These are phyloP conservation scores for Roridomyces roridus DNA, from an alignment of 768 basidiomycete genomes.

Conservation along the genomic window DNA sequence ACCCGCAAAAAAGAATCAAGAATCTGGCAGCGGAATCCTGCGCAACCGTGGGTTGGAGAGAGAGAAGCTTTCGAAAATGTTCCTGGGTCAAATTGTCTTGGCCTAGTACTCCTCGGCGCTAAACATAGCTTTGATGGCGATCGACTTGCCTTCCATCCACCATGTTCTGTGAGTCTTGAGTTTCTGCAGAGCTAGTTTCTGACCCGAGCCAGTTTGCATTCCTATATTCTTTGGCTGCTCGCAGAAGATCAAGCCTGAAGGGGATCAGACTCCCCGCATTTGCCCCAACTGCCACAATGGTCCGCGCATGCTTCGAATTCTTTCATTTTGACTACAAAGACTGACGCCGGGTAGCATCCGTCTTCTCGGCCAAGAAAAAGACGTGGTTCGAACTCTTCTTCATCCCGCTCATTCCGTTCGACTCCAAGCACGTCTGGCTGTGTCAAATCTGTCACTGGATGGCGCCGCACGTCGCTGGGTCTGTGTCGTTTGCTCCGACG, in stretches of 20 bases:
- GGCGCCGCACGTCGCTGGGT: slow-evolving; percentile 58
- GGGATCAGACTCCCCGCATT: slow-evolving; percentile 55
- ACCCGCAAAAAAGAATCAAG: neutral
- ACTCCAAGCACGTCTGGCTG: slow-evolving; percentile 66
- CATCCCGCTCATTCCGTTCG: slow-evolving; percentile 72
- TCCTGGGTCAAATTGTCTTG: no score
- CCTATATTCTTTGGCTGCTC: slow-evolving; percentile 68
- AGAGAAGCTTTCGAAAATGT: neutral
- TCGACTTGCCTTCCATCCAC: slow-evolving; percentile 1
- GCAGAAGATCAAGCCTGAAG: slow-evolving; percentile 62
- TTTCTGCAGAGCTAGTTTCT: neutral
- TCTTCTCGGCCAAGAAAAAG: slow-evolving; percentile 66
- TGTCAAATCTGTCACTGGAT: slow-evolving; percentile 77
- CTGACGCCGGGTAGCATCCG: slow-evolving; percentile 49
- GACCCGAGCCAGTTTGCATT: slow-evolving; percentile 48
- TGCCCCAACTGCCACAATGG: slow-evolving; percentile 81
- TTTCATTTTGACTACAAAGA: no score
- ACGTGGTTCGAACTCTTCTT: slow-evolving; percentile 82
- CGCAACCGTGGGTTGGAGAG: slow-evolving; percentile 23
- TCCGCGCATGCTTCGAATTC: slow-evolving; percentile 34
- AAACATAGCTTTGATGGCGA: no score
- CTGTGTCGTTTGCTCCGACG: slow-evolving; percentile 25
- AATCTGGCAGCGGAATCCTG: neutral
- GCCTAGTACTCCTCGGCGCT: no score
- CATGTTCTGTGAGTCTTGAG: slow-evolving; percentile 33